A percentile compares a stretch with the other conserved stretches of the same genome.
phyloP scores from a whole-genome alignment of 2,329 filamentous ascomycete genomes.

The Epichloe bromicola region DNA sequence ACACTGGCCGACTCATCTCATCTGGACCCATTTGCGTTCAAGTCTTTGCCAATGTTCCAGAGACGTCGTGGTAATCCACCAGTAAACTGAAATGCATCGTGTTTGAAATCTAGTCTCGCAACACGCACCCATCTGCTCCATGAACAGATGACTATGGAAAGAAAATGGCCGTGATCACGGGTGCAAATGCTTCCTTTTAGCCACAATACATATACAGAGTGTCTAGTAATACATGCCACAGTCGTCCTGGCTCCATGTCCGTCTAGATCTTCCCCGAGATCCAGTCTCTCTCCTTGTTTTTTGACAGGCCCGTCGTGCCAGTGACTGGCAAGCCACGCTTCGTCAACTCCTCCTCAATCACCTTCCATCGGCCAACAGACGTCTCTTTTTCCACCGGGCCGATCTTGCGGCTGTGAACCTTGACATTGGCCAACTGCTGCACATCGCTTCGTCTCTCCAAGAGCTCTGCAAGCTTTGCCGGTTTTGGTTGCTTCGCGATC shows the following conservation, averaged over 20 bases:
- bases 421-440: constrained; percentile 51
- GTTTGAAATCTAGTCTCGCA: too few species aligned
- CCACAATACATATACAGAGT: constrained; percentile 3
- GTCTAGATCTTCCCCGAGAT: constrained; percentile 24
- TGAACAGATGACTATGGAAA: too few species aligned
- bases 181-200: not conserved
- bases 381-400: constrained; percentile 62
- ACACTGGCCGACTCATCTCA: too few species aligned
- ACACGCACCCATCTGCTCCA: too few species aligned
- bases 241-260: not conserved
- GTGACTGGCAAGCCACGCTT: constrained; percentile 47
- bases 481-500: constrained; percentile 39
- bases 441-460: constrained; percentile 37
- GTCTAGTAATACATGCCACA: not conserved
- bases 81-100: too few species aligned
- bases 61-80: too few species aligned
- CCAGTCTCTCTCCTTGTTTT: constrained; percentile 31
- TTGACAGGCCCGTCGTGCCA: constrained; percentile 27
- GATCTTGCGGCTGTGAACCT: constrained; percentile 48
- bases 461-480: constrained; percentile 49
- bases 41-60: too few species aligned
- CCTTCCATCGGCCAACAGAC: constrained; percentile 62
- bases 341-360: constrained; percentile 58
- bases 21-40: too few species aligned
- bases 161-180: not conserved